Conservation (phyloP, 2,329 filamentous ascomycete genomes). For the Biscogniauxia marginata region DNA sequence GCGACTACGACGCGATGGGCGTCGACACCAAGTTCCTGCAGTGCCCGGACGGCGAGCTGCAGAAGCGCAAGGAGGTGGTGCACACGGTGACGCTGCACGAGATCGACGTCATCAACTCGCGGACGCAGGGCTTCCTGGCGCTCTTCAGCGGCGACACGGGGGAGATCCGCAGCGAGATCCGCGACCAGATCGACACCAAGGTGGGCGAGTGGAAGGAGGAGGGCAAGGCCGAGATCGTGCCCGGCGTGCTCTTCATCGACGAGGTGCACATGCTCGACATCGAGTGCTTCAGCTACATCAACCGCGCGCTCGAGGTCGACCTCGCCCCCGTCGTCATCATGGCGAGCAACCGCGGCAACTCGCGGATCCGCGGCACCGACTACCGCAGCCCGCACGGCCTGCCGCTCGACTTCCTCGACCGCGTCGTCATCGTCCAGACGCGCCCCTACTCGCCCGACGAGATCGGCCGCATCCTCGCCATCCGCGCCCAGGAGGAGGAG, state of each 20-base stretch:
- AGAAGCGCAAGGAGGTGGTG: slow-evolving; percentile 94
- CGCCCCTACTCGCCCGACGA: slow-evolving; percentile 80
- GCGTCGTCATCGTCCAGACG: slow-evolving; percentile 94
- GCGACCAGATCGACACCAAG: slow-evolving; percentile 99
- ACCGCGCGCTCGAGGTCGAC: slow-evolving; percentile 91
- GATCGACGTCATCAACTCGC: slow-evolving; percentile 98
- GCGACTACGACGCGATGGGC: slow-evolving; percentile 99
- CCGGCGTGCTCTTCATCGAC: slow-evolving; percentile 95
- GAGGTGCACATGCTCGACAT: slow-evolving; percentile 99
- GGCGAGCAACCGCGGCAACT: slow-evolving; percentile 93
- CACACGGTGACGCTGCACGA: slow-evolving; percentile 97
- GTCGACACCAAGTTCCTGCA: slow-evolving; percentile 97
- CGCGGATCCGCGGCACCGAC: slow-evolving; percentile 88
- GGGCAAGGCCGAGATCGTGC: slow-evolving; percentile 97
- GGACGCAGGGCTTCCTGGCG: slow-evolving; percentile 96
- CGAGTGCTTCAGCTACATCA: slow-evolving; percentile 98
- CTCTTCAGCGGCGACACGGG: slow-evolving; percentile 98
- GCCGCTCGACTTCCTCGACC: slow-evolving; percentile 92
- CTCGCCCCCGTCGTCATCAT: slow-evolving; percentile 98
- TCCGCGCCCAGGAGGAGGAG: slow-evolving; percentile 94
- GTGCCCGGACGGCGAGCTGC: slow-evolving; percentile 94
- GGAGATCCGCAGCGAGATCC: slow-evolving; percentile 94
- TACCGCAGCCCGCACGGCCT: slow-evolving; percentile 92
- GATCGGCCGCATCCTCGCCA: slow-evolving; percentile 87
- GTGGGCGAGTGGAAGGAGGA: slow-evolving; percentile 99